These are phyloP conservation scores for Buddleja alternifolia DNA, from an alignment of 257 asterid species.

Conservation along the genomic window DNA sequence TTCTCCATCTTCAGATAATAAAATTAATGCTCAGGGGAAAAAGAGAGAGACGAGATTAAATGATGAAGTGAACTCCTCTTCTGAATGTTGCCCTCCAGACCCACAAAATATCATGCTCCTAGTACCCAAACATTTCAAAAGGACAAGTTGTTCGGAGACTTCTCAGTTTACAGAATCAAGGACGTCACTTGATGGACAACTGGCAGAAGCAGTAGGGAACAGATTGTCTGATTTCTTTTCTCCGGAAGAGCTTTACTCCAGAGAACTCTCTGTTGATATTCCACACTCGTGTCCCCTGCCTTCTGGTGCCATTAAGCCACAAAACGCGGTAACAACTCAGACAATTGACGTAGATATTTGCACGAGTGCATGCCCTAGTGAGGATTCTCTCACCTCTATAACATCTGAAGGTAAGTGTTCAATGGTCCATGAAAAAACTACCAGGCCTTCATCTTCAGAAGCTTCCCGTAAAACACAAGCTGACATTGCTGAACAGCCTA, in stretches of 20 bases:
- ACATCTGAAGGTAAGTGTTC: slow-evolving; percentile 39
- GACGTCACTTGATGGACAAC: slow-evolving; percentile 45
- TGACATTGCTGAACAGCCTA: slow-evolving; percentile 39
- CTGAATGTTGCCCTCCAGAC: slow-evolving; percentile 39
- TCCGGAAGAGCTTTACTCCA: slow-evolving; percentile 46
- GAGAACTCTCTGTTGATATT: slow-evolving; percentile 41
- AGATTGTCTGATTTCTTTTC: slow-evolving; percentile 56
- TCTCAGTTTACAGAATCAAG: slow-evolving; percentile 53
- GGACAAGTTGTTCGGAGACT: slow-evolving; percentile 40
- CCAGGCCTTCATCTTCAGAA: slow-evolving; percentile 36
- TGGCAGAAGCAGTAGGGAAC: slow-evolving; percentile 37
- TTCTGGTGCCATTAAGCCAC: slow-evolving; percentile 33
- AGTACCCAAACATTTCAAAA: slow-evolving; percentile 47
- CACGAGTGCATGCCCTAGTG: slow-evolving; percentile 27
- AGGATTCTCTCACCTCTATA: slow-evolving; percentile 31
- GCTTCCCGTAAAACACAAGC: slow-evolving; percentile 40
- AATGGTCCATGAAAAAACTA: slow-evolving; percentile 32
- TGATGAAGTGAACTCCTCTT: slow-evolving; percentile 30
- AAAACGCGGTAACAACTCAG: slow-evolving; percentile 27
- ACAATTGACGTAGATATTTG: slow-evolving; percentile 35
- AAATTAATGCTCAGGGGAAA: slow-evolving; percentile 32
- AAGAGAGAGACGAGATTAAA: slow-evolving; percentile 34
- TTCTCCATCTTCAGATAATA: slow-evolving; percentile 33
- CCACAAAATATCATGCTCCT: slow-evolving; percentile 46
- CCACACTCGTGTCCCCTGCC: slow-evolving; percentile 74